Percentiles rank a stretch among this genome's conserved stretches.
These are phyloP conservation scores for Calonectria pauciramosa DNA, from an alignment of 2,329 filamentous ascomycete species.

Conservation along the genomic window DNA sequence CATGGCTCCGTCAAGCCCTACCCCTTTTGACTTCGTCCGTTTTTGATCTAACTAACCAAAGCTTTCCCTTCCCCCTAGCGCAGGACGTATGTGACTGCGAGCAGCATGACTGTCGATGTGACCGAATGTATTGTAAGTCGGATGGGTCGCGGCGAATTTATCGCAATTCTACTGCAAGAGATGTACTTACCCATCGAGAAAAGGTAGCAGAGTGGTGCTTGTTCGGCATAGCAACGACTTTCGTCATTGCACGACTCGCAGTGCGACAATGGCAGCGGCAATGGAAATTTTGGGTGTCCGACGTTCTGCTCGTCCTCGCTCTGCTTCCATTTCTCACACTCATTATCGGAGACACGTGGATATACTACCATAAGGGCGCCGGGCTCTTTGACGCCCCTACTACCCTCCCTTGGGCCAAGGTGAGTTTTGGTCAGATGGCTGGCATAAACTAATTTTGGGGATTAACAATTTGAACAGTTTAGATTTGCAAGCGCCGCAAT, in stretches of 20 bases:
- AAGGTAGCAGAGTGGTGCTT: neutral
- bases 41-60: neutral
- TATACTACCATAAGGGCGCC: neutral
- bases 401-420: neutral
- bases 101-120: neutral
- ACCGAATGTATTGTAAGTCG: conserved; percentile 3
- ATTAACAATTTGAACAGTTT: neutral
- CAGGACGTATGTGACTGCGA: neutral
- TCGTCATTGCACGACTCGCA: neutral
- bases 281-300: neutral
- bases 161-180: neutral
- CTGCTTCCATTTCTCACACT: neutral
- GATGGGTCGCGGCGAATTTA: neutral
- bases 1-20: neutral
- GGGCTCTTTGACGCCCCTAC: neutral
- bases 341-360: neutral
- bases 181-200: neutral
- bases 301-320: neutral
- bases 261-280: neutral
- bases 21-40: neutral
- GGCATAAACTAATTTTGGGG: no score
- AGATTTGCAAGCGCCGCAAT: neutral
- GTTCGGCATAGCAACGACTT: neutral
- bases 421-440: neutral
- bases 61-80: neutral